phyloP scores from a whole-genome alignment of 352 stramenopile genomes.

The Globisporangium acanthophoron region DNA sequence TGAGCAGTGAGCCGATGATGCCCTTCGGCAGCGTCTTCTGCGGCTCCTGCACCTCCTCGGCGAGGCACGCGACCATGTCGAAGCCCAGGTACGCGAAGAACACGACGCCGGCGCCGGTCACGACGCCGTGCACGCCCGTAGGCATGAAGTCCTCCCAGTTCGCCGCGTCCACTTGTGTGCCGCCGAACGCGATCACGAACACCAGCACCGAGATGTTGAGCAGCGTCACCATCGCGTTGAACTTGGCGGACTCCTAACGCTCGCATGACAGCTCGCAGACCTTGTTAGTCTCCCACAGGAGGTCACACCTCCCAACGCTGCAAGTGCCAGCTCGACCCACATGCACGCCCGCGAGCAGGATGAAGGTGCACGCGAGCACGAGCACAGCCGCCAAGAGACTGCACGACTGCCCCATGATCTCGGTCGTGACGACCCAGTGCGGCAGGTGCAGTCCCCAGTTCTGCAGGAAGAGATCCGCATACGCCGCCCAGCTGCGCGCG shows the following conservation, averaged over 20 bases:
- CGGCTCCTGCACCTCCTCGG: slow-evolving; percentile 88
- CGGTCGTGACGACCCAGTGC: slow-evolving; percentile 52
- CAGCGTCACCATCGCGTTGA: slow-evolving; percentile 87
- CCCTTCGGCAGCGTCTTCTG: slow-evolving; percentile 88
- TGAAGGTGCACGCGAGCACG: slow-evolving; percentile 77
- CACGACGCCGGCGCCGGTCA: slow-evolving; percentile 84
- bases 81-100: slow-evolving; percentile 93
- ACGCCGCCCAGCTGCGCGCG: slow-evolving; percentile 88
- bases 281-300: background rate
- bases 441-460: slow-evolving; percentile 61
- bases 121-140: slow-evolving; percentile 80
- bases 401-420: slow-evolving; percentile 55
- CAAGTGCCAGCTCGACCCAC: slow-evolving; percentile 26
- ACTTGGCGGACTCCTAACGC: slow-evolving; percentile 86
- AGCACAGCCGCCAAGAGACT: slow-evolving; percentile 79
- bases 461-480: slow-evolving; percentile 75
- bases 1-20: slow-evolving; percentile 89
- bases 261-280: background rate
- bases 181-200: slow-evolving; percentile 85
- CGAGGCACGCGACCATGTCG: slow-evolving; percentile 91
- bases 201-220: slow-evolving; percentile 89
- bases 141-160: slow-evolving; percentile 88
- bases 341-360: slow-evolving; percentile 77
- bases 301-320: no score
- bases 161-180: slow-evolving; percentile 58